Conservation (phyloP, 1,284 basidiomycete species). For the Austroboletus niveus region DNA sequence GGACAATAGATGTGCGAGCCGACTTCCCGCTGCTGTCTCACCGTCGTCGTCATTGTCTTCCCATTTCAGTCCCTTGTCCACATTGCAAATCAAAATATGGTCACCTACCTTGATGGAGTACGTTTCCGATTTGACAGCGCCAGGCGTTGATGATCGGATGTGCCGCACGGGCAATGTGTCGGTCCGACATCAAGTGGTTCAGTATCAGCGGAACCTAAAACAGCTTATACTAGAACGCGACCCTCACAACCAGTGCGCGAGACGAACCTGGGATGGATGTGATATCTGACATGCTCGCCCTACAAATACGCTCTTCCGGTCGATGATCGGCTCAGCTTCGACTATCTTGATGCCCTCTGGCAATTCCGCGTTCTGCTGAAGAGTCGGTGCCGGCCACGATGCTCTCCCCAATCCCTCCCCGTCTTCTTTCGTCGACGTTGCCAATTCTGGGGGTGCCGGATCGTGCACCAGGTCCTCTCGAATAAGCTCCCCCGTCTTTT, state of each 20-base stretch:
- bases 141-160: slow-evolving; percentile 91
- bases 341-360: slow-evolving; percentile 64
- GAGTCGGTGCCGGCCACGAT: not conserved
- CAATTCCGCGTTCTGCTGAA: slow-evolving; percentile 34
- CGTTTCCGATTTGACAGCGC: slow-evolving; percentile 66
- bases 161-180: slow-evolving; percentile 72
- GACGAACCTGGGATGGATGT: slow-evolving; percentile 68
- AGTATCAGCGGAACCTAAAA: slow-evolving; percentile 70
- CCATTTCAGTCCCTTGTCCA: not conserved
- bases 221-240: not conserved
- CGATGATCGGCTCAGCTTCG: slow-evolving; percentile 74
- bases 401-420: not conserved
- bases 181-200: slow-evolving; percentile 70
- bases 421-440: slow-evolving; percentile 1
- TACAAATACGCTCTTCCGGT: slow-evolving; percentile 81
- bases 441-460: slow-evolving; percentile 12
- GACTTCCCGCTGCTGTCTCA: slow-evolving; percentile 85
- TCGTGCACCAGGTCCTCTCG: slow-evolving; percentile 50
- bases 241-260: too few relatives aligned
- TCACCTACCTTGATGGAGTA: slow-evolving; percentile 69
- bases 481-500: slow-evolving; percentile 54
- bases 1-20: slow-evolving; percentile 84
- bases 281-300: slow-evolving; percentile 80
- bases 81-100: not conserved
- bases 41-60: slow-evolving; percentile 93